Evolutionary conservation across 768 basidiomycete species (phyloP).

Genomic region (Tephrocybe sp.): DNA sequence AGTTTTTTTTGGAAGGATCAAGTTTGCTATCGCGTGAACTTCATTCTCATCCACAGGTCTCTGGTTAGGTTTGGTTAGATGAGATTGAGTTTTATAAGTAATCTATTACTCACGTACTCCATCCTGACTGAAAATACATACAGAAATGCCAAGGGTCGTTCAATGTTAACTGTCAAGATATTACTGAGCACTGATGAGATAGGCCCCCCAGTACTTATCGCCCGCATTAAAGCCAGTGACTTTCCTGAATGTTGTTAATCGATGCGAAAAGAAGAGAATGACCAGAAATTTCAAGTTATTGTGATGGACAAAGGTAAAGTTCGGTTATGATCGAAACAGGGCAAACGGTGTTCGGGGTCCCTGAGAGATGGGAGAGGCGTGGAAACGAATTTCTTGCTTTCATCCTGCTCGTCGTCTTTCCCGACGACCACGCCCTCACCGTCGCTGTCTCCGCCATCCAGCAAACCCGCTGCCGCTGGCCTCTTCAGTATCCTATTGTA

Average conservation of each 20-base stretch:
- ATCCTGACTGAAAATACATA: too few species aligned
- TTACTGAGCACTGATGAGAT: too few species aligned
- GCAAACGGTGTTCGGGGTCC: slow-evolving; percentile 19
- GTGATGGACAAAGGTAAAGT: too few species aligned
- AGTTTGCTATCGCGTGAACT: too few species aligned
- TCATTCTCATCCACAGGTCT: neutral
- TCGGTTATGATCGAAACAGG: slow-evolving; percentile 2
- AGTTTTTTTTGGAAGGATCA: too few species aligned
- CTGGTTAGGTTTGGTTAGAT: neutral
- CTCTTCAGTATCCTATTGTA: slow-evolving; percentile 9
- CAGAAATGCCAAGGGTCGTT: too few species aligned
- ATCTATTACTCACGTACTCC: neutral
- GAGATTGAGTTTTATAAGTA: neutral
- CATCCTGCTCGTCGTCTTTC: slow-evolving; percentile 20
- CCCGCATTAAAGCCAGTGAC: too few species aligned
- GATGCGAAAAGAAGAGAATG: too few species aligned
- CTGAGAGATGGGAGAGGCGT: slow-evolving; percentile 19
- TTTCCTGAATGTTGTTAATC: too few species aligned
- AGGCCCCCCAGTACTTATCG: too few species aligned
- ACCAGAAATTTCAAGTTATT: too few species aligned
- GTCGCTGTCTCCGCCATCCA: slow-evolving; percentile 17
- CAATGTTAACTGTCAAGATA: too few species aligned
- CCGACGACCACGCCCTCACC: slow-evolving; percentile 19
- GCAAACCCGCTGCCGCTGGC: slow-evolving; percentile 9
- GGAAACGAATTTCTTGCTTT: slow-evolving; percentile 16